These are phyloP conservation scores for Nicotiana sylvestris DNA, from an alignment of 257 asterid species.

Conservation along the genomic window DNA sequence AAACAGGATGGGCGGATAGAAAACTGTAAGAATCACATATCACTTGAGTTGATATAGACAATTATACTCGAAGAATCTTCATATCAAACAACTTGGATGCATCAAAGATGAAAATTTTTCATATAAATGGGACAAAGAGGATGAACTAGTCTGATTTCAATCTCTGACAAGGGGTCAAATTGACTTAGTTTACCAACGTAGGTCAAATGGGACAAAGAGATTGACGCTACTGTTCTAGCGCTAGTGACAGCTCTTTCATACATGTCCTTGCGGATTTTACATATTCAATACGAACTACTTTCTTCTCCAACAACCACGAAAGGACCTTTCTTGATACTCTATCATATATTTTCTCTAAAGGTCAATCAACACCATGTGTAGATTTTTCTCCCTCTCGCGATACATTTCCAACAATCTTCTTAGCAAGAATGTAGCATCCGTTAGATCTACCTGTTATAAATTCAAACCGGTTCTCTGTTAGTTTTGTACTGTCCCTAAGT, in stretches of 20 bases:
- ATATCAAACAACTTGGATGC: no score
- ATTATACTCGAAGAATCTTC: no score
- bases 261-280: neutral
- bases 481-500: neutral
- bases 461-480: neutral
- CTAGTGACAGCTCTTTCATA: neutral
- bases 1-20: no score
- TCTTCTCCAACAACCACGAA: neutral
- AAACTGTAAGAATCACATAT: no score
- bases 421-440: neutral
- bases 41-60: no score
- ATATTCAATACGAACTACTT: neutral
- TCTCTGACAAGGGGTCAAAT: no score
- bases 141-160: no score
- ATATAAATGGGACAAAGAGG: no score
- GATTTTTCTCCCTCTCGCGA: neutral
- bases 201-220: no score
- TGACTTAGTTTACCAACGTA: no score
- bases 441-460: neutral
- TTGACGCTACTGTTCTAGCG: neutral
- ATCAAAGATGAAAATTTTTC: no score
- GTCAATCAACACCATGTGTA: neutral
- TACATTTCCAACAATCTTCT: neutral
- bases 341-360: neutral
- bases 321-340: neutral